Base-by-base conservation (phyloP, 2,329 filamentous ascomycete species). In the Diaporthe nobilis region DNA sequence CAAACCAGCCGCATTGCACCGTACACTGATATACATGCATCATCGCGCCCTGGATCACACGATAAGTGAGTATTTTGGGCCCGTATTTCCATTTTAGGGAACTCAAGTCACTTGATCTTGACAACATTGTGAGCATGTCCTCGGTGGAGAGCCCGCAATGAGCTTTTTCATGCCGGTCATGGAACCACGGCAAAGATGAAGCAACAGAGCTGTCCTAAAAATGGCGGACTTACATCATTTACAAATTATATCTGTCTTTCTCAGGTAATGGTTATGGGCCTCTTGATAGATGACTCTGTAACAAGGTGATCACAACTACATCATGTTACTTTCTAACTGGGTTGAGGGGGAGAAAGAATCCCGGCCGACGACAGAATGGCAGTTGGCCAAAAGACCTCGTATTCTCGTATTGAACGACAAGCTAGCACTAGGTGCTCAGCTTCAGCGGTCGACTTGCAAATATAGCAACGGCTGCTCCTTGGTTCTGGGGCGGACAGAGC, bases 201-300 rank as follows among this genome's bases (percentile, higher is more conserved):
- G 37, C 2, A 13, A 39, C 12, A 13, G 37, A 39, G 12, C 37
- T 39, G 37, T 39, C 37, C 12, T 39, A 3, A 4, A 7, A 44
- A 44, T 44, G 42, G 42, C 6, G 17, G 17, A 44, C 25, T 31
- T 31, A 1, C 12, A 25, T 17, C 12, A 17, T 22, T 6, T 31
- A n/a, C 25, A 31, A 28, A 5, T 7, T 0, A 13, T 13, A 12
- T 8, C 3, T 7, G 6, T 47, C 2, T 1, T 20, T 10, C 5
- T 6, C n/a, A 31, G 39, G 3, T 15, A 42, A 4, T 2, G 0
- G 34, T 10, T 13, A 3, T 17, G 31, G 5, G 25, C 17, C 1
- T 10, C 4, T n/a, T 4, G 1, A 51, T 4, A 17, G 10, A 53
- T 25, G 17, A 25, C 22, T 39, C 10, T 4, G 47, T 15, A 68